Evolutionary conservation across 2,329 filamentous ascomycete species (phyloP), one percentile per base, ranked within the genome.

Genomic region (Pseudogymnoascus verrucosus): DNA sequence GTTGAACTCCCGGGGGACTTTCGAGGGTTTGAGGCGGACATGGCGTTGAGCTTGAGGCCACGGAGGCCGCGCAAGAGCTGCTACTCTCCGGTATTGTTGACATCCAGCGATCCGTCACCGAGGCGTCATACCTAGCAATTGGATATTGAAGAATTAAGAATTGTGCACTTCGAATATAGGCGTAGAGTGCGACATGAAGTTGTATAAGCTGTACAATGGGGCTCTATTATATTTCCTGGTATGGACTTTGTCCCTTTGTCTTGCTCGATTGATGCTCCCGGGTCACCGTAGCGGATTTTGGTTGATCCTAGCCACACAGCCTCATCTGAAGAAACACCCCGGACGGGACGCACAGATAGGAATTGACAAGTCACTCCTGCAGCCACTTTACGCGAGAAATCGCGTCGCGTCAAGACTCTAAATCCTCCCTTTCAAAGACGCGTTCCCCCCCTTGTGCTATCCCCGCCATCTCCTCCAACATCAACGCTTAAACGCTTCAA

Each of bases 1-100:
- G 69, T 67, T 61, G 79, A 74, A 73, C 76, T 82, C 70, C 83
- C 80, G 62, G 77, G 72, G 64, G 81, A 82, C 66, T 71, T 75
- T 69, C 78, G 76, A 61, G 76, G 74, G 60, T 74, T 74, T 65
- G 77, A 72, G 64, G 77, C 77, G 66, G 78, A 76, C 76, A 78
- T 78, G 62, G 28, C 47, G 44, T 39, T 60, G 54, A 60, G 34
- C 37, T 62, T 60, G 61, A 57, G 67, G 69, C 66, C 68, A 70
- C 69, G 66, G 59, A 64, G 65, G 64, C 67, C 64, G 62, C 67
- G 67, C 61, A 40, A 40, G 59, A 67, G 57, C 63, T 61, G 28
- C 63, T 65, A 60, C 64, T 65, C 63, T 65, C 44, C 26, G 19
- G 47, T 47, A 57, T 65, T 62, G 67, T 65, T 68, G 70, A 67